Conservation (phyloP, 176 grass and related monocot genomes). For the Poa pratensis region DNA sequence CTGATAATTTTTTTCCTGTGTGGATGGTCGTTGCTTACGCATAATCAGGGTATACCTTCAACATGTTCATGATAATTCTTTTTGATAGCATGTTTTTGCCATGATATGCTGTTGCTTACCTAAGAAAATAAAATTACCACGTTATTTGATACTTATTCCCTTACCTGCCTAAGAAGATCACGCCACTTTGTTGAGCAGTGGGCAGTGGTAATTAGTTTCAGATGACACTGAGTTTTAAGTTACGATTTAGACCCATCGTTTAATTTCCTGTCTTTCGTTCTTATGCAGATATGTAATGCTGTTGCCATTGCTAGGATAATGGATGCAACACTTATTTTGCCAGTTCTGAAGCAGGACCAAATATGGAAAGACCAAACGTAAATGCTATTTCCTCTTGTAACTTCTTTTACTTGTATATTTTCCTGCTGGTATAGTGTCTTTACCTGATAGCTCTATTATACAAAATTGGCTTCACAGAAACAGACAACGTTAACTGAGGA, state of each 20-base stretch:
- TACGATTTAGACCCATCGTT: not conserved
- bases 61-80: not conserved
- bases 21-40: not conserved
- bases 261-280: not conserved
- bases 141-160: not conserved
- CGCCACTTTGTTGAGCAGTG: not conserved
- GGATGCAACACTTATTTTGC: slow-evolving; percentile 80
- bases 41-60: not conserved
- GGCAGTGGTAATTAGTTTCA: slow-evolving; percentile 6
- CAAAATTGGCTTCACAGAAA: not conserved
- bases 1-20: not conserved
- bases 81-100: slow-evolving; percentile 22
- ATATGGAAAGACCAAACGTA: slow-evolving; percentile 90
- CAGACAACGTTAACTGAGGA: not conserved
- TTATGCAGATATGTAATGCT: slow-evolving; percentile 73
- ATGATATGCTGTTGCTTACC: slow-evolving; percentile 12
- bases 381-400: slow-evolving; percentile 24
- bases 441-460: not conserved
- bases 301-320: slow-evolving; percentile 86
- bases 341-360: slow-evolving; percentile 85
- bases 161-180: not conserved
- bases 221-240: slow-evolving; percentile 17
- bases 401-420: not conserved
- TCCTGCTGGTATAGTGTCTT: not conserved
- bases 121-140: not conserved